Base-by-base conservation (phyloP, 1,284 basidiomycete genomes). In the Rhodotorula sp. region DNA sequence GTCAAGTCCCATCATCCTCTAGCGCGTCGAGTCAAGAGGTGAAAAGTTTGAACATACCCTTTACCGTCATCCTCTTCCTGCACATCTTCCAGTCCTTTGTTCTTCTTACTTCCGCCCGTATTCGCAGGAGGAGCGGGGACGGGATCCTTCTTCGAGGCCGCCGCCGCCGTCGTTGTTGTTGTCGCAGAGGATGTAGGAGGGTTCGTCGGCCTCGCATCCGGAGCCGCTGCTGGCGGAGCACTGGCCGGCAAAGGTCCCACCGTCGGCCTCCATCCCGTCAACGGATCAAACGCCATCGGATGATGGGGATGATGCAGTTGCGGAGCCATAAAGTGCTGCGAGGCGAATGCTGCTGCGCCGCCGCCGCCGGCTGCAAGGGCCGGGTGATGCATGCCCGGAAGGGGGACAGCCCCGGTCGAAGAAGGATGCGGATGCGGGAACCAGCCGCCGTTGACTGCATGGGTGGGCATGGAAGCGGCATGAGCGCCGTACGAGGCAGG, bases 71-170 rank as follows among this genome's bases (percentile, higher is more conserved):
- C 60, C 26, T 75, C 73, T 57, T 75, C 73, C 37, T 62, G 66
- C n/a, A 75, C 70, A 15, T 72, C 70, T 20, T 68, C 73, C 10
- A 75, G 59, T 18, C 55, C 60, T n/a, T 64, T 67, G 60, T 62
- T 62, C 33, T 58, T 54, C 70, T 51, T 62, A 42, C 67, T 65
- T 33, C n/a, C 46, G 17, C 44, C n/a, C 12, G 26, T 54, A 12
- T 26, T 54, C 4, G 26, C 10, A 15, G 26, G 12, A 24, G 30
- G 30, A 17, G 48, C 62, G 8, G 20, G 6, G 22, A 22, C 48
- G 48, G 48, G 3, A 20, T 49, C n/a, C 22, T 49, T n/a, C 17
- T 20, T n/a, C 48, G 48, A 49, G 22, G 7, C 48, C 48, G 48
- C 22, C 29, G 29, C 1, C n/a, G n/a, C 29, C 53, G 20, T 30